Base-by-base conservation (phyloP, 176 grass and related monocot species). In the Triticum dicoccoides region DNA sequence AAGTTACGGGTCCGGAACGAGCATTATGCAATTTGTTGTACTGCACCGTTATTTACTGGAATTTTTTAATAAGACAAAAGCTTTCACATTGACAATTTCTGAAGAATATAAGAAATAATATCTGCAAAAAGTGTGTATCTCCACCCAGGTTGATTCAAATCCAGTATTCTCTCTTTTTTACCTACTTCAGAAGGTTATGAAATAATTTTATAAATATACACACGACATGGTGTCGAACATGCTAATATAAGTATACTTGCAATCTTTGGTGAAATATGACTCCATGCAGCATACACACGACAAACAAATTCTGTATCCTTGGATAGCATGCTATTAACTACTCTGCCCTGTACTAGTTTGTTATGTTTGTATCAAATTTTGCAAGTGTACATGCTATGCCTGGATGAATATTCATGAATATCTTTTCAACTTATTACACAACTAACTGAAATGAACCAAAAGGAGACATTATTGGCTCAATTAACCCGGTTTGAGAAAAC, bases 321-420 rank as follows among this genome's bases (percentile, higher is more conserved):
- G 18, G 56, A 18, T 69, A 69, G 66, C 32, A 35, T 67, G 32
- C 32, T 54, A 18, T 54, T 69, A 67, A 69, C 32, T 35, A 34
- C 65, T 69, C 65, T 34, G 15, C 32, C 65, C 15, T 35, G 30
- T 35, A 18, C 65, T 34, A 34, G 24, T 52, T 76, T 76, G 24
- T 27, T 76, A 76, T 30, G 47, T 76, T 76, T 51, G 73, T 76
- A 76, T 27, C 45, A 76, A 14, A 20, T 76, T 76, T 52, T 52
- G 44, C 73, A 76, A 52, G 44, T 76, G 25, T 76, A 76, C 14
- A 52, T 30, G 44, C 42, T 75, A 75, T 76, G 45, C 29, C 73
- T 52, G 23, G 44, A 47, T 73, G 14, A 54, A 76, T 7, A 76
- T 52, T 47, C 73, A 52, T 52, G 24, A 52, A 52, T 54, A 54